Evolutionary conservation across 2,329 filamentous ascomycete species (phyloP), one percentile per base, ranked within the genome.

Genomic region (Bimuria novae-zelandiae): DNA sequence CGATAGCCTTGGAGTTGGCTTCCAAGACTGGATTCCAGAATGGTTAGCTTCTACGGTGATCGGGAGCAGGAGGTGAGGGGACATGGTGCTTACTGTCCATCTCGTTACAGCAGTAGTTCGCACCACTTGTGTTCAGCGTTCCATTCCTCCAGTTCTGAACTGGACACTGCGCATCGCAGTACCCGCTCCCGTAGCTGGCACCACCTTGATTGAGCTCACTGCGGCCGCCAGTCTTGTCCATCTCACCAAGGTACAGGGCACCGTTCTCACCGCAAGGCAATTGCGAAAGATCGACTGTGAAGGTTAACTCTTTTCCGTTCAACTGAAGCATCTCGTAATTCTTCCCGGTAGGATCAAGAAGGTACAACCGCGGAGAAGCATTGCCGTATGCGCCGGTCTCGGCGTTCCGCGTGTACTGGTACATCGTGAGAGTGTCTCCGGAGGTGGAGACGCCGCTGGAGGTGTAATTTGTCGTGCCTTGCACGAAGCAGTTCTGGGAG

Each of bases 231-330:
- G 86, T 82, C 7, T 78, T 74, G n/a, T 82, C 78, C 84, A 87
- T 87, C 62, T 78, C 73, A 6, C 81, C 76, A 42, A 88, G 79
- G 76, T 90, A 89, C 43, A 90, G 76, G 40, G 87, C 87, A 37
- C 86, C 86, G 70, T 89, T 89, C 8, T 64, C 42, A 21, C 63
- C 64, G 49, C 64, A 67, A 14, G 64, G 64, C 8, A 65, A 51
- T 19, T 64, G 57, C 2, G 60, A 63, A 2, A 62, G 44, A 51
- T 67, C 64, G 35, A 67, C 64, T 37, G 64, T 62, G 51, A 67
- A 67, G 30, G 64, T 64, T 40, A 67, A 62, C 49, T 67, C 64
- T 39, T 54, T 37, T 52, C 65, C 58, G 17, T 51, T 48, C 2
- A 66, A 54, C 49, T 62, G 60, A 51, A 62, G 61, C 55, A 66